phyloP scores from a whole-genome alignment of 163 green algal species.

The Chlorella variabilis region DNA sequence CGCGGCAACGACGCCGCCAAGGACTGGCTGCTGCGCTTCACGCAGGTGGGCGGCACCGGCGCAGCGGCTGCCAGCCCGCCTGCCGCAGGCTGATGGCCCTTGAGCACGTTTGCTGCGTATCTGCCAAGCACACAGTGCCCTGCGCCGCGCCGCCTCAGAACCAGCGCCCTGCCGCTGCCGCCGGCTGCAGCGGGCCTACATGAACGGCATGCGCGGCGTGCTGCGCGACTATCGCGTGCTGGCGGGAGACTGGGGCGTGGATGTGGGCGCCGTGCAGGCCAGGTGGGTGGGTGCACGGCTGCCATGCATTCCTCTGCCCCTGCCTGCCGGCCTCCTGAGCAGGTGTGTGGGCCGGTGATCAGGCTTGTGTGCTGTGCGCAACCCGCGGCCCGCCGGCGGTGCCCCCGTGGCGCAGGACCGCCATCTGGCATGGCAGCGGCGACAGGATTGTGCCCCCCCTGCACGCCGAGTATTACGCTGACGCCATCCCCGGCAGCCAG shows the following conservation, averaged over 20 bases:
- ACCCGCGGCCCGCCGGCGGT: too few relatives aligned
- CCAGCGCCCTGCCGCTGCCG: too few relatives aligned
- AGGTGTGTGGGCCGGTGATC: too few relatives aligned
- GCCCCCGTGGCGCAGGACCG: neutral
- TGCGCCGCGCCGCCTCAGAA: too few relatives aligned
- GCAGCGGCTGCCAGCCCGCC: too few relatives aligned
- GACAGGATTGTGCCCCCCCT: neutral
- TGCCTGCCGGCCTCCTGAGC: too few relatives aligned
- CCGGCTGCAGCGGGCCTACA: conserved; percentile 19
- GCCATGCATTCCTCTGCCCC: too few relatives aligned
- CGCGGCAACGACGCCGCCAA: neutral
- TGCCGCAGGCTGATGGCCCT: too few relatives aligned
- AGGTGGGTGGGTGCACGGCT: neutral
- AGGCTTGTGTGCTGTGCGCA: too few relatives aligned
- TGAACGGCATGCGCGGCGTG: conserved; percentile 1
- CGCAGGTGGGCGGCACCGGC: neutral
- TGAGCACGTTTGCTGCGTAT: too few relatives aligned
- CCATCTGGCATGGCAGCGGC: conserved; percentile 1
- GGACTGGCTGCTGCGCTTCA: conserved; percentile 31
- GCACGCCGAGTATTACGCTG: neutral
- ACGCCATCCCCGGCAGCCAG: neutral
- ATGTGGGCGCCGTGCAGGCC: neutral
- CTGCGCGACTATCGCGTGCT: conserved; percentile 17
- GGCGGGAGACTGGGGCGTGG: conserved; percentile 13
- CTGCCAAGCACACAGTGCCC: too few relatives aligned